Conservation (phyloP, 495 filamentous ascomycete genomes). For the Ascobolus immersus region DNA sequence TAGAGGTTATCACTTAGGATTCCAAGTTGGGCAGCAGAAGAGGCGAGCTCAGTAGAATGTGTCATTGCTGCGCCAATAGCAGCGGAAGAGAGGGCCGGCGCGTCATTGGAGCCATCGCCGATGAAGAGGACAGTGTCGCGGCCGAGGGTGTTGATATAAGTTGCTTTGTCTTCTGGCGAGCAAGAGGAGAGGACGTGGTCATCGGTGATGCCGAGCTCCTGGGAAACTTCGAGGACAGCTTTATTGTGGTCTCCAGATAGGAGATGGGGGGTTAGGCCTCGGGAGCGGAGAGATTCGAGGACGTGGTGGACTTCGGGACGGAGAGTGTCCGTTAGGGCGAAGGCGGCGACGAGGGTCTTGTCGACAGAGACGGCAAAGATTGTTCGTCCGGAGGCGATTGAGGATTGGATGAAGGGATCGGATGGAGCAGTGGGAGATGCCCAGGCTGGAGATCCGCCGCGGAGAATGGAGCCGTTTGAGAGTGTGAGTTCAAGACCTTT, state of each 20-base stretch:
- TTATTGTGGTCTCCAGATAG: constrained; percentile 44
- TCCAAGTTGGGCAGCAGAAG: constrained; percentile 42
- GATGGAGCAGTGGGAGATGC: constrained; percentile 10
- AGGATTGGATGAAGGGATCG: constrained; percentile 19
- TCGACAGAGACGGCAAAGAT: constrained; percentile 37
- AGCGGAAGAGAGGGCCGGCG: constrained; percentile 45
- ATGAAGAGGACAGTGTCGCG: constrained; percentile 32
- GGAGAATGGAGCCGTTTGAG: constrained; percentile 18
- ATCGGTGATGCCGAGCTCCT: constrained; percentile 25
- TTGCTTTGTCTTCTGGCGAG: constrained; percentile 35
- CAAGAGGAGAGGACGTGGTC: constrained; percentile 25
- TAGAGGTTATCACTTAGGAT: constrained; percentile 32
- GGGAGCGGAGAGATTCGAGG: constrained; percentile 25
- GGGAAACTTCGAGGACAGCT: constrained; percentile 30
- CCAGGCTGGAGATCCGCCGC: constrained; percentile 42
- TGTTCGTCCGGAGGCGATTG: constrained; percentile 27
- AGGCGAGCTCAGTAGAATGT: constrained; percentile 40
- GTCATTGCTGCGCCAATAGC: constrained; percentile 33
- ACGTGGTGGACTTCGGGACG: constrained; percentile 29
- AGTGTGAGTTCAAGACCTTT: constrained; percentile 23
- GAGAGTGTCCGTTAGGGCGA: constrained; percentile 32
- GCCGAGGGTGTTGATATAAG: constrained; percentile 29
- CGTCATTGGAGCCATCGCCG: constrained; percentile 66
- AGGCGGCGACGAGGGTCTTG: constrained; percentile 26
- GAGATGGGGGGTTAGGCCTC: constrained; percentile 33